Evolutionary conservation across 2,329 filamentous ascomycete species (phyloP).

Genomic region (Fusarium denticulatum): DNA sequence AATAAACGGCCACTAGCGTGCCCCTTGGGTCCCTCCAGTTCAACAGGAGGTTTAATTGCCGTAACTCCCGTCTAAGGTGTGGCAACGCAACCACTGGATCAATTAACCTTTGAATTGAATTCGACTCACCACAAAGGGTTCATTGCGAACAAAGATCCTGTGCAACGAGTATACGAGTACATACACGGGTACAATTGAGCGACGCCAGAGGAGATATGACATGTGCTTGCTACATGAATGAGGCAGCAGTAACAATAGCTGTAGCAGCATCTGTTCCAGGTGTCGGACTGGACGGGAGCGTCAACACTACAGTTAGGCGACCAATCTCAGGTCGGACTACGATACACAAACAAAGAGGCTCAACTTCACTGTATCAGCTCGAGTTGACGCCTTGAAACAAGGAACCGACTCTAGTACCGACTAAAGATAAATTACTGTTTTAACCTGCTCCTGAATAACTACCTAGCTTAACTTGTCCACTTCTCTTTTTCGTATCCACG

Average conservation of each 20-base stretch:
- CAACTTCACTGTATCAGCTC: constrained; percentile 13
- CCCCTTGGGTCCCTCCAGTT: constrained; percentile 24
- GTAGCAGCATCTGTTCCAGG: background rate
- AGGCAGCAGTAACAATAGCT: background rate
- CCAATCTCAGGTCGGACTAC: background rate
- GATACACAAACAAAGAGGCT: constrained; percentile 14
- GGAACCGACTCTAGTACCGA: background rate
- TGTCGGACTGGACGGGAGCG: background rate
- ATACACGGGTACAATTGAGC: background rate
- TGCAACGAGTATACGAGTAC: background rate
- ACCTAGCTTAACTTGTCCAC: background rate
- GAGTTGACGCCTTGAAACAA: constrained; percentile 14
- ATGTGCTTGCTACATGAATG: background rate
- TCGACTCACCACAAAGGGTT: background rate
- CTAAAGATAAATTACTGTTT: background rate
- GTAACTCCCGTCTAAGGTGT: constrained; percentile 8
- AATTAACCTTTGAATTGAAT: constrained; percentile 6
- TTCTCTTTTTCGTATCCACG: constrained; percentile 30
- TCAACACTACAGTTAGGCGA: background rate
- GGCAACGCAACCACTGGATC: background rate
- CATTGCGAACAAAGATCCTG: background rate
- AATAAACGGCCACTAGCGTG: constrained; percentile 41
- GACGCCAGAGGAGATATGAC: background rate
- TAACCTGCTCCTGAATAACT: constrained; percentile 5
- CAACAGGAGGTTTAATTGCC: constrained; percentile 23